Evolutionary conservation across 2,329 filamentous ascomycete genomes (phyloP), one percentile per base, ranked within the genome.

Genomic region (Dichotomopilus funicola): DNA sequence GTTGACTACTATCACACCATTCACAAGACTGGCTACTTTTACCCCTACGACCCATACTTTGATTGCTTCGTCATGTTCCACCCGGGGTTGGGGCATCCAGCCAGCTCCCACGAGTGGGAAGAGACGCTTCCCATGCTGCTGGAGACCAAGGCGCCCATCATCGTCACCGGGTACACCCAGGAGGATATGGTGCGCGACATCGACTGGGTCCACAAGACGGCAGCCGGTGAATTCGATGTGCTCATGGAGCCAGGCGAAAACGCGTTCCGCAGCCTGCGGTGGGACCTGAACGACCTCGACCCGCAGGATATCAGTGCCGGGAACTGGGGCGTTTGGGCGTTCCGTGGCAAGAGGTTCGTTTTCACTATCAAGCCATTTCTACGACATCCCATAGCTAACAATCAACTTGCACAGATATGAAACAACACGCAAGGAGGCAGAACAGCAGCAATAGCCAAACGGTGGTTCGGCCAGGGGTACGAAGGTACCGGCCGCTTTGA

Each of bases 1-100:
- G 92, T 97, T 51, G 94, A 99, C 65, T 96, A 99, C 75, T 99
- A 95, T 75, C 92, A 99, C 72, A 97, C 89, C 2, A 82, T 99
- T 64, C 92, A 99, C 74, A 84, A 91, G 69, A 88, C 92, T 0
- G 87, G 90, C 48, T 82, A 91, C 68, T 99, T 97, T 74, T 84
- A 88, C 56, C 94, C 95, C 0, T 96, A 95, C 68, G 94, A 99
- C 68, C 94, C 94, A 0, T 99, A 99, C 75, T 96, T 99, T 71
- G 94, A 99, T 76, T 94, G 89, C 71, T 96, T 99, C 68, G 85
- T 99, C 66, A 81, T 96, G 51, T 99, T 97, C 78, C 95, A 99
- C 67, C 95, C 95, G 0, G 95, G 95, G 7, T 80, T 99, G 13
- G 95, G 94, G 10, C 94, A 99, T 70, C 91, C 95, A 0, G 90